Base-by-base conservation (phyloP, 768 basidiomycete genomes). In the Nidularia pulvinata region DNA sequence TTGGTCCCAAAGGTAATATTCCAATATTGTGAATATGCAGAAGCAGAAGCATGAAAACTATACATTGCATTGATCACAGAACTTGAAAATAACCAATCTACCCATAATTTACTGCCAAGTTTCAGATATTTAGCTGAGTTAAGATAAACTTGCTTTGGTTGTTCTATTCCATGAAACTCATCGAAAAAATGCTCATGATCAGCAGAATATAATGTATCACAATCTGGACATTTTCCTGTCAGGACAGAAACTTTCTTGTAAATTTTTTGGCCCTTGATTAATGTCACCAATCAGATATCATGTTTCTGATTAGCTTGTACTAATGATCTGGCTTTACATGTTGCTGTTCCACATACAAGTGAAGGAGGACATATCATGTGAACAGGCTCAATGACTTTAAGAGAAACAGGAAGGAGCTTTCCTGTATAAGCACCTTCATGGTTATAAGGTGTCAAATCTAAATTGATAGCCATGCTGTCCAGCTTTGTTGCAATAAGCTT, bases 41-140 rank as follows among this genome's bases (percentile, higher is more conserved):
- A 22, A 22, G 55, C 49, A 34, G 58, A 61, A 52, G 58, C 58
- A 59, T 59, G 60, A 35, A 61, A 59, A 49, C 49, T 56, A 46
- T 59, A 61, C n/a, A 53, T 55, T 22, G 44, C 55, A 61, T 55
- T 59, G 6, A 59, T 25, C 7, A 59, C 55, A 36, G 51, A 52
- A 16, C 36, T 45, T 42, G 57, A 50, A 44, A 58, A 58, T 16
- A 48, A 42, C 30, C 50, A 46, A 58, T 58, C 59, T 43, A 58
- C 55, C 57, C 37, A 39, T 7, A 39, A n/a, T n/a, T n/a, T n/a
- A n/a, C n/a, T n/a, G n/a, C n/a, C n/a, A n/a, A n/a, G n/a, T n/a
- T n/a, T n/a, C n/a, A n/a, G n/a, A n/a, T n/a, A n/a, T n/a, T 19
- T 19, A 19, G 19, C 19, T 19, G 19, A 19, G 19, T 19, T 10